These are phyloP conservation scores for Penicillium cosmopolitanum DNA, from an alignment of 495 filamentous ascomycete species.

Conservation along the genomic window DNA sequence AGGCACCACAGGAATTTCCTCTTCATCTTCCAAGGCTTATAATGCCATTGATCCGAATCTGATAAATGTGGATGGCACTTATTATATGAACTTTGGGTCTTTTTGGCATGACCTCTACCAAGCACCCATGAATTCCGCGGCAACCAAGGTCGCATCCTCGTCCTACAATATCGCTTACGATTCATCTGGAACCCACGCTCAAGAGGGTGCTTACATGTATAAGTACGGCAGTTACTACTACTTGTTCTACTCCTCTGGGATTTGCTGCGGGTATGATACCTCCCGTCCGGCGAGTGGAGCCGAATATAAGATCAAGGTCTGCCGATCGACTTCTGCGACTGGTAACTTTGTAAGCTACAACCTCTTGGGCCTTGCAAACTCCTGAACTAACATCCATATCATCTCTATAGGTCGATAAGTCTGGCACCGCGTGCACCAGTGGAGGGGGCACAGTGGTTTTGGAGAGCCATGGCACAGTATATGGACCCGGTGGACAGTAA, in stretches of 20 bases:
- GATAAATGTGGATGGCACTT: slow-evolving; percentile 49
- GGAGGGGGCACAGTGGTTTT: slow-evolving; percentile 70
- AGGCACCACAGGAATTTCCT: slow-evolving; percentile 56
- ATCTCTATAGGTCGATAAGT: slow-evolving; percentile 51
- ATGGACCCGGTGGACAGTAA: slow-evolving; percentile 75
- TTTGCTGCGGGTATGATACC: slow-evolving; percentile 65
- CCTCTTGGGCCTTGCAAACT: background rate
- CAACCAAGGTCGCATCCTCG: slow-evolving; percentile 40
- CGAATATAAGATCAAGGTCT: slow-evolving; percentile 75
- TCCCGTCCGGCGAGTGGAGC: slow-evolving; percentile 56
- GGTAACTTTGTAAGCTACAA: slow-evolving; percentile 53
- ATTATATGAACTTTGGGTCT: slow-evolving; percentile 68
- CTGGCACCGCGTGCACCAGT: slow-evolving; percentile 57
- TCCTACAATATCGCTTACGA: slow-evolving; percentile 60
- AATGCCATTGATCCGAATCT: slow-evolving; percentile 77
- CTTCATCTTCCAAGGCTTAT: slow-evolving; percentile 53
- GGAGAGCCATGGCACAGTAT: slow-evolving; percentile 63
- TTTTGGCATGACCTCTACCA: slow-evolving; percentile 76
- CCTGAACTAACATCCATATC: background rate
- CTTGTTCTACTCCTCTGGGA: slow-evolving; percentile 68
- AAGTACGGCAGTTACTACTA: slow-evolving; percentile 65
- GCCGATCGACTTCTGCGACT: slow-evolving; percentile 59
- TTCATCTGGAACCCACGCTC: slow-evolving; percentile 51
- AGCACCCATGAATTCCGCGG: slow-evolving; percentile 55
- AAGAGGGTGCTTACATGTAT: slow-evolving; percentile 65